phyloP scores from a whole-genome alignment of 177 flowering plant species.

The Vitis hybrid region DNA sequence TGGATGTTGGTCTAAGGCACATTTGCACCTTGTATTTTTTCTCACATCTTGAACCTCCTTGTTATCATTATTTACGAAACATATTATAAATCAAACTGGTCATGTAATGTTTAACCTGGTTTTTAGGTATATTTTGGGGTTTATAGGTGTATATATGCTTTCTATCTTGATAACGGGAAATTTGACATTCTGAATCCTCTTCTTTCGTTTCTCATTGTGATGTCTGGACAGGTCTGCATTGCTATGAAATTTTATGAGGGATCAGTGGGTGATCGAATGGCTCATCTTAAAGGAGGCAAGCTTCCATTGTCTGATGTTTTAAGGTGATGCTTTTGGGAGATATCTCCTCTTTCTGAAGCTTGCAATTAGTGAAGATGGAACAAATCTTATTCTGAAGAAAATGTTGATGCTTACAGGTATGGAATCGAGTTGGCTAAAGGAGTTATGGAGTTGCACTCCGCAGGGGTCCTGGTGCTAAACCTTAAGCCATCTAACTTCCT shows the following conservation, averaged over 20 bases:
- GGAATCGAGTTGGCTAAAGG: constrained; percentile 76
- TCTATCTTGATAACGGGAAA: background rate
- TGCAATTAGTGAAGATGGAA: too few species aligned
- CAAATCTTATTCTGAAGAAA: too few species aligned
- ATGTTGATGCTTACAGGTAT: constrained; percentile 47
- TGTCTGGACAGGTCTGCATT: constrained; percentile 56
- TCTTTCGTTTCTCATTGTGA: background rate
- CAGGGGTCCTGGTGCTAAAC: constrained; percentile 68
- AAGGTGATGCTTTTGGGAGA: constrained; percentile 45
- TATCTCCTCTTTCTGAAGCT: too few species aligned
- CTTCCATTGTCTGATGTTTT: constrained; percentile 66
- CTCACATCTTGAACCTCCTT: too few species aligned
- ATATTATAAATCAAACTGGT: too few species aligned
- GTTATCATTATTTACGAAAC: too few species aligned
- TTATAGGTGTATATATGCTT: background rate
- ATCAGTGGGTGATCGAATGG: constrained; percentile 81
- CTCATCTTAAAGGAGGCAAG: constrained; percentile 63
- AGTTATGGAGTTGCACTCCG: constrained; percentile 62
- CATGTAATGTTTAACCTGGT: background rate
- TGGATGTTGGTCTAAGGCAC: too few species aligned
- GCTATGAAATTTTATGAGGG: constrained; percentile 89
- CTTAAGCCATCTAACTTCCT: constrained; percentile 82
- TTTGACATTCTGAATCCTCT: too few species aligned
- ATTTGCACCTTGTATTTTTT: too few species aligned
- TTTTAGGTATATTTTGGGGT: background rate